Base-by-base conservation (phyloP, 305 asterid genomes). In the Fraxinus angustifolia region DNA sequence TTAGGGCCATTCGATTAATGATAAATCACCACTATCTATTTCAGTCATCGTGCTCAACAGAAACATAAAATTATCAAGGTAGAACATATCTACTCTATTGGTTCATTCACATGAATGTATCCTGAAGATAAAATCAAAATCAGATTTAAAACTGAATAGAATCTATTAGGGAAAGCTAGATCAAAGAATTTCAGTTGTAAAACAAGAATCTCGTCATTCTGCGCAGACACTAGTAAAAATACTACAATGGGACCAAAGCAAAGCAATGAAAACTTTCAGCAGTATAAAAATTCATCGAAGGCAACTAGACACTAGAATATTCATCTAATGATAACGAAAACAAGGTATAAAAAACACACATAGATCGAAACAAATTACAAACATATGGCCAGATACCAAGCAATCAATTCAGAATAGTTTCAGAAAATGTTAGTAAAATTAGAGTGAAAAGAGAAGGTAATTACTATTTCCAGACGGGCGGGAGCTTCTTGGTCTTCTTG, bases 401-500 rank as follows among this genome's bases (percentile, higher is more conserved):
- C 31, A 60, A 17, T 60, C 19, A 7, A 21, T 60, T 2, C 70
- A 60, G 31, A 17, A 1, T 6, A 58, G 68, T 58, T n/a, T 17
- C 67, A 2, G 2, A 23, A 23, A 23, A 26, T 65, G 16, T 21
- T 23, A 10, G 33, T 26, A 23, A 21, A 65, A 26, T 65, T 65
- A 3, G 35, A 65, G 7, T 65, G 14, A 65, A 8, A 11, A 62
- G 72, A 23, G 3, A 60, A 62, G 6, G 34, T 16, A 65, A 81
- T 86, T 91, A 94, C 98, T 94, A 94, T 90, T 94, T 91, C 96
- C 97, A 94, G 82, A 87, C 92, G 31, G 97, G 97, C 0, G 97
- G 96, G 77, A 94, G 97, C 95, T 94, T 94, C 93, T 90, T 93
- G 76, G 96, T 92, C 87, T 93, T 91, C 96, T 93, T 93, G 92